phyloP scores from a whole-genome alignment of 805 yeast species.

The Scheffersomyces coipomensis region DNA sequence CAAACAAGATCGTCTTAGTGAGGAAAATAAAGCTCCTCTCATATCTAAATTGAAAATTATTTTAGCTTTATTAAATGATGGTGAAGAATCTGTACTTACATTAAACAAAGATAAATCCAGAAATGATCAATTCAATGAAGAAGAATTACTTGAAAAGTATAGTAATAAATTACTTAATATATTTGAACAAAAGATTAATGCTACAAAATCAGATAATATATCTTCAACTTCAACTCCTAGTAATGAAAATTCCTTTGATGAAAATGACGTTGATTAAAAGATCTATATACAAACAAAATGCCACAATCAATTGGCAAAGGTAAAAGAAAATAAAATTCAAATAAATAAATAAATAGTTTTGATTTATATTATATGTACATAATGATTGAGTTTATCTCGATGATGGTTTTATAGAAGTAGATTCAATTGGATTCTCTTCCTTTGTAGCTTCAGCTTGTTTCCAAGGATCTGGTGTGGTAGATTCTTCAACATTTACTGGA shows the following conservation, averaged over 20 bases:
- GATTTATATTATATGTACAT: not conserved
- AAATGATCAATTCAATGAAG: constrained; percentile 10
- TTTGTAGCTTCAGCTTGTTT: constrained; percentile 27
- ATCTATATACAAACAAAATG: constrained; percentile 3
- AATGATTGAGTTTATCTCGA: constrained; percentile 2
- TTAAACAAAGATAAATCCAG: not conserved
- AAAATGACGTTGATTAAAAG: constrained; percentile 4
- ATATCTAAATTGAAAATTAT: not conserved
- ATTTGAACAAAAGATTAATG: constrained; percentile 21
- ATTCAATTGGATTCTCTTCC: constrained; percentile 31
- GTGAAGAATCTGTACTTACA: not conserved
- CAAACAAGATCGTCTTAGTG: not conserved
- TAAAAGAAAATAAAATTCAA: no score
- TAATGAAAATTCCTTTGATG: constrained; percentile 2
- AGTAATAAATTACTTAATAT: constrained; percentile 35
- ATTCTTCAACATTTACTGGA: no score
- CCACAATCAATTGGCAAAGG: no score
- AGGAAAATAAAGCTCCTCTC: not conserved
- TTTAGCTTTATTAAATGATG: not conserved
- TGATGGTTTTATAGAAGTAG: constrained; percentile 39
- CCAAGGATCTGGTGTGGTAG: constrained; percentile 40
- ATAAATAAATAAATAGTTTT: constrained; percentile 1
- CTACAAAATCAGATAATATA: no score
- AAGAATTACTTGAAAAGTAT: constrained; percentile 33
- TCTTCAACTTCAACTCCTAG: constrained; percentile 1